phyloP scores from a whole-genome alignment of 2,329 filamentous ascomycete genomes.

The Taxawa tesnikishii region DNA sequence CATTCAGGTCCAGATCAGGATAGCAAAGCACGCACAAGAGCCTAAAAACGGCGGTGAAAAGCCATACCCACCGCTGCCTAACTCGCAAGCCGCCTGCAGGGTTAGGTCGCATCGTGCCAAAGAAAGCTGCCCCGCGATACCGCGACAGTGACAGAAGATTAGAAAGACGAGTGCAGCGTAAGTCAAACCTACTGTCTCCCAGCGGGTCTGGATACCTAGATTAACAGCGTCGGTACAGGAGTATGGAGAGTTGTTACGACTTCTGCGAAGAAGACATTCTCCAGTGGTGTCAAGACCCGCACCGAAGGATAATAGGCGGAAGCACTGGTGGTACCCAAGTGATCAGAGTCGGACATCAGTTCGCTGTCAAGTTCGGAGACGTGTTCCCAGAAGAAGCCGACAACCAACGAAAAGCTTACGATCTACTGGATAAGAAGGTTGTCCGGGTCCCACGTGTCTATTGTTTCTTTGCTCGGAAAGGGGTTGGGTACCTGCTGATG shows the following conservation, averaged over 20 bases:
- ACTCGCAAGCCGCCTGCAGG: background rate
- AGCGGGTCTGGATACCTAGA: background rate
- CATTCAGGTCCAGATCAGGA: background rate
- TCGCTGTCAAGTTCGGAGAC: conserved; percentile 1
- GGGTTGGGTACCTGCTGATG: background rate
- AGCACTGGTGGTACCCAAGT: background rate
- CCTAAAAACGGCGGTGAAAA: background rate
- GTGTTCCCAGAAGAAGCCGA: background rate
- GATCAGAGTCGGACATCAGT: background rate
- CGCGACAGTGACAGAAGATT: background rate
- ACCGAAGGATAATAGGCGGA: background rate
- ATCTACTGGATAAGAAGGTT: background rate
- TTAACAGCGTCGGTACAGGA: background rate
- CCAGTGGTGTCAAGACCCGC: background rate
- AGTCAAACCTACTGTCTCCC: background rate
- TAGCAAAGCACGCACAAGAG: background rate
- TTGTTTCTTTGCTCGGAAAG: background rate
- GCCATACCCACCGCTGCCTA: background rate
- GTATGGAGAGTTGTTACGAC: background rate
- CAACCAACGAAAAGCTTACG: background rate
- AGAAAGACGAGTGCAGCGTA: background rate
- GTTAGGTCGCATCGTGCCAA: background rate
- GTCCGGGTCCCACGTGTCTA: background rate
- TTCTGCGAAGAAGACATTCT: background rate
- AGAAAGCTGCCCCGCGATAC: background rate